Percentiles rank a stretch among this genome's conserved stretches.
phyloP scores from a whole-genome alignment of 768 basidiomycete genomes.

The Auriculariales sp. region DNA sequence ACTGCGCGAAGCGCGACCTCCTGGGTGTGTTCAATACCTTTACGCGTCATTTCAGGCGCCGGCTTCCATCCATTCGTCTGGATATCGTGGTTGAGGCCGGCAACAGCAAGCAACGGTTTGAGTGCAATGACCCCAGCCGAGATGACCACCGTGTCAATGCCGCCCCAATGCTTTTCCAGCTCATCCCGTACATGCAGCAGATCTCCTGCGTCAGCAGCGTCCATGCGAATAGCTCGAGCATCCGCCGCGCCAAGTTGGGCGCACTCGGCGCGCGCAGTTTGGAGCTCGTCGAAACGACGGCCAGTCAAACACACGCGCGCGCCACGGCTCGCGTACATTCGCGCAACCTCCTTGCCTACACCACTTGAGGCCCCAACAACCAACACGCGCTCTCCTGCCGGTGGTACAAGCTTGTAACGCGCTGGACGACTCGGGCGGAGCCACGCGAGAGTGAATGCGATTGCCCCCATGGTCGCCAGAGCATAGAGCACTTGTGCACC shows the following conservation, averaged over 20 bases:
- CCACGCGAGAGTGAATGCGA: too few relatives aligned
- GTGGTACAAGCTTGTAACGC: too few relatives aligned
- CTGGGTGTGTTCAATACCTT: constrained; percentile 45
- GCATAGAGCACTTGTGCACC: too few relatives aligned
- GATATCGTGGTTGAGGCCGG: constrained; percentile 32
- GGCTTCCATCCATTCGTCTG: constrained; percentile 14
- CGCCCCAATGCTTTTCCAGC: constrained; percentile 54
- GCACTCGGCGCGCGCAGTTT: constrained; percentile 51
- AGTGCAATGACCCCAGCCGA: constrained; percentile 76
- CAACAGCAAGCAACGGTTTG: constrained; percentile 56
- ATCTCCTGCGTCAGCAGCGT: constrained; percentile 37
- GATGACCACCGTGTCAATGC: constrained; percentile 71
- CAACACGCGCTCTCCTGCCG: constrained; percentile 52
- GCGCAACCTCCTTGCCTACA: constrained; percentile 58
- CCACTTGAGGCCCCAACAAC: constrained; percentile 78
- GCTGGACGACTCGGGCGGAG: too few relatives aligned
- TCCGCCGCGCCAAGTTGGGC: constrained; percentile 11
- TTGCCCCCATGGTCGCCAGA: too few relatives aligned
- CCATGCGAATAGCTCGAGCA: constrained; percentile 9
- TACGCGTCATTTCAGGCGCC: constrained; percentile 25
- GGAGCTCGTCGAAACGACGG: constrained; percentile 38
- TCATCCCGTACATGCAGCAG: constrained; percentile 43
- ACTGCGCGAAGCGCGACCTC: constrained; percentile 43
- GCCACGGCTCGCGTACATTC: constrained; percentile 58
- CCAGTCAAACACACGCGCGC: constrained; percentile 65